These are phyloP conservation scores for Suhomyces emberorum DNA, from an alignment of 805 yeast species.

Conservation along the genomic window DNA sequence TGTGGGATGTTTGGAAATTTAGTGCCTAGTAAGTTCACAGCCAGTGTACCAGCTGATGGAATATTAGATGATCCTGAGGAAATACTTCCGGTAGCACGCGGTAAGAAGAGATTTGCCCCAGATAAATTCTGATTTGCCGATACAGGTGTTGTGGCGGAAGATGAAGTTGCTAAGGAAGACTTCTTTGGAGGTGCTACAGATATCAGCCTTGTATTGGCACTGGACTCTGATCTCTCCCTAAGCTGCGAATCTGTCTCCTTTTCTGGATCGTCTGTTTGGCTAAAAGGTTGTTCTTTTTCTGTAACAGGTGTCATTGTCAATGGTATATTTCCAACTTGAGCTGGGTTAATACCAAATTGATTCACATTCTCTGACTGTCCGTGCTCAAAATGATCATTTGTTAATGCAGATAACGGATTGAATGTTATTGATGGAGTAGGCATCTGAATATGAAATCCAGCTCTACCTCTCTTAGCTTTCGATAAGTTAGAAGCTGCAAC, in stretches of 20 bases:
- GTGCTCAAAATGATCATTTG: constrained; percentile 24
- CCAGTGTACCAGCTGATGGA: background rate
- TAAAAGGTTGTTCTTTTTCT: constrained; percentile 43
- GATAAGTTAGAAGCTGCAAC: constrained; percentile 7
- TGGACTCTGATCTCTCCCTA: background rate
- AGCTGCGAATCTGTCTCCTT: constrained; percentile 2
- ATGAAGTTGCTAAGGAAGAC: background rate
- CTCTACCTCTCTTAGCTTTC: constrained; percentile 43
- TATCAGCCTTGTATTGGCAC: no score
- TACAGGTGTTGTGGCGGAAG: constrained; percentile 2
- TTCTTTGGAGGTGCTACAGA: constrained; percentile 1
- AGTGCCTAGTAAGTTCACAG: background rate
- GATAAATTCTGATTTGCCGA: background rate
- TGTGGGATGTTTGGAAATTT: constrained; percentile 38
- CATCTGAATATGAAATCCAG: constrained; percentile 67
- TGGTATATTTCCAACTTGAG: constrained; percentile 47
- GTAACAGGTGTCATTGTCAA: constrained; percentile 80
- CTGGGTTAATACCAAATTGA: constrained; percentile 64
- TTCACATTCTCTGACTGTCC: constrained; percentile 45
- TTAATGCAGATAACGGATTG: constrained; percentile 35
- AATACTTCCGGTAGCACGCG: constrained; percentile 6
- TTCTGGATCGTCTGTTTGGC: constrained; percentile 2
- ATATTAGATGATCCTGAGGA: background rate
- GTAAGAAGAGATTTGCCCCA: constrained; percentile 8
- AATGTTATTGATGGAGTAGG: constrained; percentile 57